phyloP scores from a whole-genome alignment of 768 basidiomycete genomes.

The Tylopilus subfusipes region DNA sequence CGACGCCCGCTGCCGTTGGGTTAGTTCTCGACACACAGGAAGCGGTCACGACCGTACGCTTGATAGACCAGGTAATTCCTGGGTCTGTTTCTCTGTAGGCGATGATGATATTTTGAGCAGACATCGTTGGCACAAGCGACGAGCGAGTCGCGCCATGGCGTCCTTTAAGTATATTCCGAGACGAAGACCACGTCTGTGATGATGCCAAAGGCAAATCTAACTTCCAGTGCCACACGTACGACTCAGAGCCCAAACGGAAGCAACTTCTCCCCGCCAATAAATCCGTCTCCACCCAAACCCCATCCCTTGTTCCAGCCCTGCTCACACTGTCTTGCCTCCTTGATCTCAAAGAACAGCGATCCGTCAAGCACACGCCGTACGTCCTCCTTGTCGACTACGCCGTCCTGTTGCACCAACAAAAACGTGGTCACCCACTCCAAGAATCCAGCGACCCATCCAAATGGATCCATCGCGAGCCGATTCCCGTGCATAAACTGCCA shows the following conservation, averaged over 20 bases:
- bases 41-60: neutral
- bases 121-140: neutral
- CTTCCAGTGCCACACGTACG: neutral
- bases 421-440: conserved; percentile 41
- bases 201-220: neutral
- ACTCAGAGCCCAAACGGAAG: conserved; percentile 27
- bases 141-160: neutral
- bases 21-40: conserved; percentile 24
- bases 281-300: conserved; percentile 31
- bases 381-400: conserved; percentile 40
- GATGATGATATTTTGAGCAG: conserved; percentile 18
- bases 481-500: conserved; percentile 30
- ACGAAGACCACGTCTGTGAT: neutral
- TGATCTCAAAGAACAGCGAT: conserved; percentile 35
- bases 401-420: conserved; percentile 39
- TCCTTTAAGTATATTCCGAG: too few relatives aligned
- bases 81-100: neutral
- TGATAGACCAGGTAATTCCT: neutral
- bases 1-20: conserved; percentile 32
- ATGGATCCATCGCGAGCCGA: conserved; percentile 34
- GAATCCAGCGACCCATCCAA: conserved; percentile 35
- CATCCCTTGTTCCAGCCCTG: conserved; percentile 30
- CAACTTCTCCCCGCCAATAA: conserved; percentile 29
- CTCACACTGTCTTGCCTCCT: conserved; percentile 14
- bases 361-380: conserved; percentile 42